Base-by-base conservation (phyloP, 345 rosid species). In the Citrus hindsii region DNA sequence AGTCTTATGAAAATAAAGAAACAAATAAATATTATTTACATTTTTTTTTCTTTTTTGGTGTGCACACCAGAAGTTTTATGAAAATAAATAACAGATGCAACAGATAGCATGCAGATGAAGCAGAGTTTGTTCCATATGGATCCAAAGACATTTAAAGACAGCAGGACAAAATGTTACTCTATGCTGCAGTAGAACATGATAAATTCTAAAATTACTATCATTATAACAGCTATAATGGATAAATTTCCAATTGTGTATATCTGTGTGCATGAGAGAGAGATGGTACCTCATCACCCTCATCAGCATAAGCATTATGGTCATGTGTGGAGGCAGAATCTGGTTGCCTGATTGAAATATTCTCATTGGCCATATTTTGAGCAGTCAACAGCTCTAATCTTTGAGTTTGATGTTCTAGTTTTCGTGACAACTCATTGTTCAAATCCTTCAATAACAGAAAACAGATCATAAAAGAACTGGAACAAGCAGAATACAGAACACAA, bases 251-350 rank as follows among this genome's bases (percentile, higher is more conserved):
- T 18, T 12, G 22, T 27, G 3, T 59, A 71, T 13, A 3, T 46
- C 4, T 12, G 3, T 22, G 53, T 33, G 22, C 64, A 51, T 75
- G 61, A 67, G 80, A 35, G 6, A 77, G 73, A 76, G 37, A 21
- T 10, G 83, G 53, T 83, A 94, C 99, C 99, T 97, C 99, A 69
- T 97, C 99, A 59, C 99, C 99, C 85, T 97, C 99, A 81, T 94
- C 99, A 25, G 97, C 98, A 84, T 89, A 93, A 48, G 92, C 83
- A 86, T 85, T 53, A 76, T 80, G 84, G 76, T 94, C 98, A 78
- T 80, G 90, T 61, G 79, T 38, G 30, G 78, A 48, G 61, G 35
- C 88, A 71, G 91, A 68, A 80, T 92, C 95, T 13, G 83, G 84
- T 70, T 81, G 88, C 82, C 88, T 91, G 78, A 86, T 79, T 9